These are phyloP conservation scores for Pulveroboletus sp. DNA, from an alignment of 768 basidiomycete species.

Conservation along the genomic window DNA sequence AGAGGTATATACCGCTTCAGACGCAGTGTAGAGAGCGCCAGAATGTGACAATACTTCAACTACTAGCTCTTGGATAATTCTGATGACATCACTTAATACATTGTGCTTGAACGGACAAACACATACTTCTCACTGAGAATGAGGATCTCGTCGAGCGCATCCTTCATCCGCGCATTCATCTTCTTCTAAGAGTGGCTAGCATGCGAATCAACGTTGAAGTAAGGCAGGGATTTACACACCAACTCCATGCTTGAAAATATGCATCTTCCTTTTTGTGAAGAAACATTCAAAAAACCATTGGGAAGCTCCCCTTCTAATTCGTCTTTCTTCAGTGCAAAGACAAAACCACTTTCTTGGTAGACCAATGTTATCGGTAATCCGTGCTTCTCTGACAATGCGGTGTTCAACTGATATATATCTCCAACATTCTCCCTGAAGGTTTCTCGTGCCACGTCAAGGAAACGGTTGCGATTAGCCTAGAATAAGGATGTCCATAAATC, in stretches of 20 bases:
- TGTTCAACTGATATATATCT: slow-evolving; percentile 74
- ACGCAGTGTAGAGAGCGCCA: slow-evolving; percentile 82
- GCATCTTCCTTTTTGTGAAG: slow-evolving; percentile 64
- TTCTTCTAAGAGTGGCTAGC: slow-evolving; percentile 54
- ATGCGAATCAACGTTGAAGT: background rate
- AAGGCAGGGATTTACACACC: slow-evolving; percentile 39
- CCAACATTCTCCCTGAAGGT: slow-evolving; percentile 91
- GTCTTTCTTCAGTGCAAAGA: slow-evolving; percentile 64
- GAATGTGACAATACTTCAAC: slow-evolving; percentile 64
- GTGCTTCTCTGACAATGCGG: slow-evolving; percentile 54
- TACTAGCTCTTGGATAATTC: slow-evolving; percentile 77
- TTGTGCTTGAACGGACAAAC: background rate
- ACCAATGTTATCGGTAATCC: slow-evolving; percentile 59
- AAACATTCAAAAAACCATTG: slow-evolving; percentile 63
- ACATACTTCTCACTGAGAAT: slow-evolving; percentile 76
- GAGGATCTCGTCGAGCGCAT: slow-evolving; percentile 85
- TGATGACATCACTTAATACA: slow-evolving; percentile 24
- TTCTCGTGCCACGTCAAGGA: slow-evolving; percentile 92
- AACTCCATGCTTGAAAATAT: slow-evolving; percentile 77
- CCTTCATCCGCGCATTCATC: slow-evolving; percentile 83
- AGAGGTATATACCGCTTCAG: slow-evolving; percentile 63
- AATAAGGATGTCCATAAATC: background rate
- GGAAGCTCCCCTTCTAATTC: slow-evolving; percentile 53
- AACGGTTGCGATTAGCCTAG: slow-evolving; percentile 70
- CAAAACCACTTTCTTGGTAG: slow-evolving; percentile 72